Percentiles rank a stretch among this genome's conserved stretches.
Evolutionary conservation across 179 eudicot species (phyloP).

Genomic region (Amaranthus tricolor): DNA sequence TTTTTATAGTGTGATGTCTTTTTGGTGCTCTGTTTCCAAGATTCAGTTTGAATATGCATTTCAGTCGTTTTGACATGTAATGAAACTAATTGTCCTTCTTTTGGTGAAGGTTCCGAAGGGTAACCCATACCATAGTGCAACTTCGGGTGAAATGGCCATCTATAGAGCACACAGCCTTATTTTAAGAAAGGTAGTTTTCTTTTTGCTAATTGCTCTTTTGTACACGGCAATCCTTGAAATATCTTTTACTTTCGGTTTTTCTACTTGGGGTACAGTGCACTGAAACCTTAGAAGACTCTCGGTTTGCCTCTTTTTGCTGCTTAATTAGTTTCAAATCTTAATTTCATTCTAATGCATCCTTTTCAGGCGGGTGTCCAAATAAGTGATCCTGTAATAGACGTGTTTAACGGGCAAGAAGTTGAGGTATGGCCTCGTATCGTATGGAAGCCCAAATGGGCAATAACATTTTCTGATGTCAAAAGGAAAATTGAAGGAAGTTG

Average conservation of each 20-base stretch:
- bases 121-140: constrained; percentile 98
- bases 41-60: background rate
- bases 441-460: constrained; percentile 95
- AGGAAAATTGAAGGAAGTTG: constrained; percentile 59
- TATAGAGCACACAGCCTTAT: constrained; percentile 84
- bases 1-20: background rate
- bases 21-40: background rate
- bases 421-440: constrained; percentile 89
- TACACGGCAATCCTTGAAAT: constrained; percentile 1
- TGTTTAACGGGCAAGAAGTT: constrained; percentile 89
- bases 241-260: background rate
- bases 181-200: constrained; percentile 56
- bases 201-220: background rate
- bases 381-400: constrained; percentile 54
- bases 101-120: constrained; percentile 82
- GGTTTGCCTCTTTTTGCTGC: background rate
- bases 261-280: background rate
- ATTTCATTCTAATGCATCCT: background rate
- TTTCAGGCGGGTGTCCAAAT: constrained; percentile 75
- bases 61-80: constrained; percentile 8
- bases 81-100: background rate
- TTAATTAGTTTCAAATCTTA: background rate
- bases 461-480: constrained; percentile 69
- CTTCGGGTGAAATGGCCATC: constrained; percentile 94
- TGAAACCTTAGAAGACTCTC: no score